phyloP scores from a whole-genome alignment of 2,329 filamentous ascomycete species.

The Stemphylium lycopersici region DNA sequence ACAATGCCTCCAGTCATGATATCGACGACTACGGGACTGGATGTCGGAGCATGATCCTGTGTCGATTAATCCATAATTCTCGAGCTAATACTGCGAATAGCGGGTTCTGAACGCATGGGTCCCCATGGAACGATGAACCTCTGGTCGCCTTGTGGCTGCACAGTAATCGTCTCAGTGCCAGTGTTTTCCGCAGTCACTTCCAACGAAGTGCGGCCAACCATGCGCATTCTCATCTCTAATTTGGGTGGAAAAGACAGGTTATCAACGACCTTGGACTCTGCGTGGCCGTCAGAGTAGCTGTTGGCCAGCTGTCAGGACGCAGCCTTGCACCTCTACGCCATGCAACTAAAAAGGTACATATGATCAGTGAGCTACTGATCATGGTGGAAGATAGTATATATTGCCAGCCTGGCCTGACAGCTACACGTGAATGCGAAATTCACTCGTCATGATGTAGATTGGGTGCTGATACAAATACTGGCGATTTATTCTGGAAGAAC shows the following conservation, averaged over 20 bases:
- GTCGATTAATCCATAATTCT: background rate
- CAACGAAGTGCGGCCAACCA: background rate
- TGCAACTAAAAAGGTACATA: too few species aligned
- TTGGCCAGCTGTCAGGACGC: too few species aligned
- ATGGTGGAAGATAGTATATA: too few species aligned
- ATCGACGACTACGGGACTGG: background rate
- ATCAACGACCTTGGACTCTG: background rate
- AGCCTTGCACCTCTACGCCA: too few species aligned
- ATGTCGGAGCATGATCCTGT: background rate
- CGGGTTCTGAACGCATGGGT: background rate
- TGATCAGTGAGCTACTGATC: too few species aligned
- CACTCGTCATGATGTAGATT: background rate
- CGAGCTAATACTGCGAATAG: background rate
- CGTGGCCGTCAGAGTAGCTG: background rate
- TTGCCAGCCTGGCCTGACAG: too few species aligned
- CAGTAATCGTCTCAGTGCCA: background rate
- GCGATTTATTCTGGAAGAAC: background rate
- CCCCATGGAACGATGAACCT: constrained; percentile 5
- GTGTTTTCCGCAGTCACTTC: background rate
- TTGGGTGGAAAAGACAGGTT: background rate
- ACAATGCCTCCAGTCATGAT: background rate
- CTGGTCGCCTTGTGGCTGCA: constrained; percentile 1
- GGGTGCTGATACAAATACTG: background rate
- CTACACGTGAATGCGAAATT: background rate
- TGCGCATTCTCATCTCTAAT: background rate